Percentiles rank a stretch among this genome's conserved stretches.
These are phyloP conservation scores for Skeletonema grethae DNA, from an alignment of 108 stramenopile genomes.

Conservation along the genomic window DNA sequence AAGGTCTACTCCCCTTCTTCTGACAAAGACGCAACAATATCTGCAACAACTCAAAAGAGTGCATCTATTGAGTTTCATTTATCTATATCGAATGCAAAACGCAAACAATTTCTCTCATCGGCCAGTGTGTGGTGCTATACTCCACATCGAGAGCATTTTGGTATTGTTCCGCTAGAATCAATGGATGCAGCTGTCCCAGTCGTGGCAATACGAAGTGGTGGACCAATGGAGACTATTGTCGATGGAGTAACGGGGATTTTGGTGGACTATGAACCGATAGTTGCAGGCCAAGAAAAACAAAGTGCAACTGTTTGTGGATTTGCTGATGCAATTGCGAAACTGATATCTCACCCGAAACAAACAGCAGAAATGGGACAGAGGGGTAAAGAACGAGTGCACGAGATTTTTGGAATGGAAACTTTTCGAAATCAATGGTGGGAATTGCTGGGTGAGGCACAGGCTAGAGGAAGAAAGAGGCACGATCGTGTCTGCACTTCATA, in stretches of 20 bases:
- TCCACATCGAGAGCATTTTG: constrained; percentile 96
- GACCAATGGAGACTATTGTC: constrained; percentile 92
- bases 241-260: constrained; percentile 90
- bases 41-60: constrained; percentile 5
- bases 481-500: constrained; percentile 15
- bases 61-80: constrained; percentile 62
- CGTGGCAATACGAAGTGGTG: constrained; percentile 85
- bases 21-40: background rate
- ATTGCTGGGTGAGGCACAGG: constrained; percentile 49
- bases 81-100: constrained; percentile 80
- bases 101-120: constrained; percentile 63
- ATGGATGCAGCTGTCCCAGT: constrained; percentile 93
- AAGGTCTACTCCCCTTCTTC: constrained; percentile 22
- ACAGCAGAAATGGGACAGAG: constrained; percentile 64
- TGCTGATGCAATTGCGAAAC: constrained; percentile 63
- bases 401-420: constrained; percentile 66
- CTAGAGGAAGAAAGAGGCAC: constrained; percentile 37
- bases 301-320: constrained; percentile 62
- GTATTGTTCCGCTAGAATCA: constrained; percentile 99
- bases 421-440: constrained; percentile 69
- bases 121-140: constrained; percentile 93
- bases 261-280: constrained; percentile 42
- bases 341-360: constrained; percentile 50
- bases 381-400: constrained; percentile 65
- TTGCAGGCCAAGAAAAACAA: background rate